A percentile compares a stretch with the other conserved stretches of the same genome.
These are phyloP conservation scores for Phytophthora sp. DNA, from an alignment of 352 stramenopile genomes.

Conservation along the genomic window DNA sequence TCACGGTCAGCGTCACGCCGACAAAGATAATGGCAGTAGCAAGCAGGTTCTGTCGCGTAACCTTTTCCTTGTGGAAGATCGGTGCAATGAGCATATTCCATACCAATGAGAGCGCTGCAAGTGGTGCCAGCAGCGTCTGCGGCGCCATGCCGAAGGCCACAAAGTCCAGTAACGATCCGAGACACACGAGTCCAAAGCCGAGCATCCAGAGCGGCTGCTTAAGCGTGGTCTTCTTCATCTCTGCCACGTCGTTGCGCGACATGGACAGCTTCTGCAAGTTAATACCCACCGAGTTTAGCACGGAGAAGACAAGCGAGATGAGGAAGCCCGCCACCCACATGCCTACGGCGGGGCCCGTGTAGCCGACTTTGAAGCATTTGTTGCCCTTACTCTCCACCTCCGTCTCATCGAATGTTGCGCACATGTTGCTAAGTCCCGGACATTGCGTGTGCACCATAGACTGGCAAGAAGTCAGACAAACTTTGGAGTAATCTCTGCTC, in stretches of 20 bases:
- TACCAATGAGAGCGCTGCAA: conserved; percentile 89
- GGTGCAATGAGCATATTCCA: conserved; percentile 94
- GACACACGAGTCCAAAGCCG: conserved; percentile 83
- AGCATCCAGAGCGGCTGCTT: conserved; percentile 90
- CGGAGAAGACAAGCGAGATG: conserved; percentile 88
- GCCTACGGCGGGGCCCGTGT: conserved; percentile 69
- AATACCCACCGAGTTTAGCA: conserved; percentile 91
- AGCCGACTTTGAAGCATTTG: conserved; percentile 85
- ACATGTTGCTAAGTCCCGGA: conserved; percentile 68
- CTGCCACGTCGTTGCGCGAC: conserved; percentile 65
- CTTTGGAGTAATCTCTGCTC: conserved; percentile 62
- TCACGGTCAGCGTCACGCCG: conserved; percentile 88
- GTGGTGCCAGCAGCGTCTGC: conserved; percentile 88
- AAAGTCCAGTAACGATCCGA: conserved; percentile 90
- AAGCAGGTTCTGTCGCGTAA: conserved; percentile 82
- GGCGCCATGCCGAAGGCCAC: conserved; percentile 92
- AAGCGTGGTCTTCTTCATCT: conserved; percentile 79
- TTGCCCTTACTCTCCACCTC: conserved; percentile 68
- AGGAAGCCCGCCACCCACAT: conserved; percentile 90
- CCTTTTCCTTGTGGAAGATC: conserved; percentile 90
- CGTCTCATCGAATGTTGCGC: conserved; percentile 39
- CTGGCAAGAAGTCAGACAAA: conserved; percentile 70
- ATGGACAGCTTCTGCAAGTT: conserved; percentile 93
- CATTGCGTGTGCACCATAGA: conserved; percentile 68
- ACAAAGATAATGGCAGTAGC: conserved; percentile 90